Evolutionary conservation across 192 early-diverging fungal genomes (phyloP), one percentile per base, ranked within the genome.

Genomic region (Backusella macrospora): DNA sequence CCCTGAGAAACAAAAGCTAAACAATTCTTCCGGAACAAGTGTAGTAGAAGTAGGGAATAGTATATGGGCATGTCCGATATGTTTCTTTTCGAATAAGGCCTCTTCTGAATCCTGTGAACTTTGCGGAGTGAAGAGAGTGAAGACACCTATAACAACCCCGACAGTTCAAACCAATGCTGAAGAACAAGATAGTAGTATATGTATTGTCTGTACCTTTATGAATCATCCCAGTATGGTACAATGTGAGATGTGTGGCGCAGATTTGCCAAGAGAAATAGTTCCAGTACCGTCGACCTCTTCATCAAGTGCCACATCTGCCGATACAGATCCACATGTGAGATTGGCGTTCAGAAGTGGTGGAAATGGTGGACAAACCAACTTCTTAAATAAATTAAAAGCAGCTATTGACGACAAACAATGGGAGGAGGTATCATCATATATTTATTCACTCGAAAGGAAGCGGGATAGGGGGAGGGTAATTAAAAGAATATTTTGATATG

Each of bases 181-280:
- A 21, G 46, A 15, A 0, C 49, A 44, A 7, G n/a, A 39, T 47
- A 71, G 16, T 15, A 76, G 76, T 45, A 72, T 82, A 8, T 98
- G 96, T 74, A 86, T 89, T 6, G 78, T 80, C 1, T 98, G 96
- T 74, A 98, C 96, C 18, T 98, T 96, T 75, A 82, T 93, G 48
- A 98, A 98, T 77, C 93, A 96, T 77, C 79, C 87, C 2, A 90
- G 89, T 71, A 89, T 95, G 89, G 77, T 81, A 8, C 81, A 81
- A 14, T 98, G 96, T 78, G 95, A 98, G 71, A 91, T 96, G 73
- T 98, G 96, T 80, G 91, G 88, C 21, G 79, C 87, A 5, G 78
- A 90, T 71, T 85, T 98, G 14, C 26, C 59, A 34, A 73, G 40
- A 64, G 76, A 78, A 59, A 66, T 75, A 15, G 39, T 62, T 62